Evolutionary conservation across 306 rosid genomes (phyloP).

Genomic region (Fragaria vesca): DNA sequence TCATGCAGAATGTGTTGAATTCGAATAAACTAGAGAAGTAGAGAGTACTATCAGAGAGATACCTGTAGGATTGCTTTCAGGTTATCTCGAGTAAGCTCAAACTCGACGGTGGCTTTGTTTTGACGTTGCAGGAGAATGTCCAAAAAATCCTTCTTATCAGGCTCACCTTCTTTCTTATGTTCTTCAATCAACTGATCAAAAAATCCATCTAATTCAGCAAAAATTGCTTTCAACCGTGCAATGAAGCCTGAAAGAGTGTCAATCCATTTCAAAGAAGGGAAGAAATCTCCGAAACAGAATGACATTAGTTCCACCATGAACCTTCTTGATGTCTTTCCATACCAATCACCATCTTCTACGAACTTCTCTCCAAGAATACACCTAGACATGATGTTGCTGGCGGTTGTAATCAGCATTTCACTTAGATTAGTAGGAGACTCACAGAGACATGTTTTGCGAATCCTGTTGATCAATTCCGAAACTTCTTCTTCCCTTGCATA

Average conservation of each 20-base stretch:
- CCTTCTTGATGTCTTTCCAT: background rate
- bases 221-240: constrained; percentile 11
- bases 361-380: constrained; percentile 34
- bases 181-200: constrained; percentile 34
- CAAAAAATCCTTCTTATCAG: constrained; percentile 4
- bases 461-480: background rate
- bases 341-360: constrained; percentile 6
- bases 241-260: too few species aligned
- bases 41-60: background rate
- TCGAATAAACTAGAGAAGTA: too few species aligned
- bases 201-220: constrained; percentile 20
- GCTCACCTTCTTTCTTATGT: background rate
- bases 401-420: constrained; percentile 23
- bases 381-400: constrained; percentile 25
- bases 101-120: background rate
- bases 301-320: too few species aligned
- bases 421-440: constrained; percentile 15
- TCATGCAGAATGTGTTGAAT: too few species aligned
- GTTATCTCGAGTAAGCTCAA: constrained; percentile 8
- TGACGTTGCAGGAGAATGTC: constrained; percentile 27
- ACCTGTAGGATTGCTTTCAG: constrained; percentile 29
- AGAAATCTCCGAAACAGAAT: too few species aligned
- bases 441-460: background rate
- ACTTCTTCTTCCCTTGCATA: constrained; percentile 26
- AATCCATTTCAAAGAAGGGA: too few species aligned